Percentiles rank a stretch among this genome's conserved stretches.
These are phyloP conservation scores for Ettlia oleoabundans DNA, from an alignment of 139 green algal species.

Conservation along the genomic window DNA sequence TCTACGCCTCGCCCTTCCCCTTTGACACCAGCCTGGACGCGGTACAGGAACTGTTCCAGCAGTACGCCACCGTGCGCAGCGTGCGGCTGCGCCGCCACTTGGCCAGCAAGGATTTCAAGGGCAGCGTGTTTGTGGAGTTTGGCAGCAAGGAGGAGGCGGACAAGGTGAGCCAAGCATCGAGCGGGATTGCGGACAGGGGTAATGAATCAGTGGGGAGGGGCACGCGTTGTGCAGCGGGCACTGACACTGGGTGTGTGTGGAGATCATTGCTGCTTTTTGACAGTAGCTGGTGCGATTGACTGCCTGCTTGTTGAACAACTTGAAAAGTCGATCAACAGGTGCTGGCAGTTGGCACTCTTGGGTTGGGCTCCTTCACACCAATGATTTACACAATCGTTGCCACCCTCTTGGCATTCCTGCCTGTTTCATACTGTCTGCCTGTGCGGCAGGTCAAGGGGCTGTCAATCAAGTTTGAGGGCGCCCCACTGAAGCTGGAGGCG, in stretches of 20 bases:
- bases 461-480: constrained; percentile 71
- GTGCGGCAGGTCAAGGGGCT: constrained; percentile 38
- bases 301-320: too few species aligned
- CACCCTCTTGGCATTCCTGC: too few species aligned
- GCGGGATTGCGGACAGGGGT: neutral
- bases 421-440: too few species aligned
- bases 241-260: too few species aligned
- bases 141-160: constrained; percentile 53
- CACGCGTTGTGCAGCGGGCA: neutral
- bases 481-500: constrained; percentile 62
- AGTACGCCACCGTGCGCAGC: constrained; percentile 54
- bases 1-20: constrained; percentile 85
- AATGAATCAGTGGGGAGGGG: neutral
- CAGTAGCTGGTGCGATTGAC: too few species aligned
- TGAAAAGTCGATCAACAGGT: too few species aligned
- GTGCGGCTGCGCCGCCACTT: constrained; percentile 83
- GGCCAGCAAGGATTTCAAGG: constrained; percentile 84
- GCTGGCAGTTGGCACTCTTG: too few species aligned
- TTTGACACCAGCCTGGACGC: constrained; percentile 67
- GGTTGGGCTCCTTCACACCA: neutral
- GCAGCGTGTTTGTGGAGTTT: constrained; percentile 87
- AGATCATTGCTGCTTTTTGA: too few species aligned
- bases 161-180: constrained; percentile 1
- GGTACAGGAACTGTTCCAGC: constrained; percentile 65
- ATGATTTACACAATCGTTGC: neutral